Base-by-base conservation (phyloP, 2,329 filamentous ascomycete species). In the Arachnopeziza araneosa region DNA sequence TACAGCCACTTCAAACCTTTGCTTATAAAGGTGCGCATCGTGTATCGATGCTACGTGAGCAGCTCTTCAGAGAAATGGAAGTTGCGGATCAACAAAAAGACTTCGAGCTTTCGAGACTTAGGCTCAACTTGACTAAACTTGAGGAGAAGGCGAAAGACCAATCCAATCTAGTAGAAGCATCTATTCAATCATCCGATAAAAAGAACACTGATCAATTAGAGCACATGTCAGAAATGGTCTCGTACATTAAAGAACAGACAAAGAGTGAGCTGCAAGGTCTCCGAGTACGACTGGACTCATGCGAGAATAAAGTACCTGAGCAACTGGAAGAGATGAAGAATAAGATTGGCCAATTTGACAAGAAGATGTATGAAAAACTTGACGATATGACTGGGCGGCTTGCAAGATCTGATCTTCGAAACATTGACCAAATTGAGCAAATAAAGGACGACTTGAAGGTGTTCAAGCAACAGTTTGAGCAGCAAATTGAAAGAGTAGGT, bases 341-440 rank as follows among this genome's bases (percentile, higher is more conserved):
- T 48, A 50, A 48, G 8, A 55, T 60, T n/a, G 26, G n/a, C 1
- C n/a, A 51, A 17, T 49, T 52, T 22, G 23, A 52, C 6, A 48
- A 54, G 8, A 32, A 32, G n/a, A 57, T 36, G 21, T 26, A 56
- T 0, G n/a, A 21, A 9, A 54, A 48, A 24, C 17, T 60, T 5
- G 50, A 50, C 2, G 53, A 57, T 32, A 24, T 53, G n/a, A 54
- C 50, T 17, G 52, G 24, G 4, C 24, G 50, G 21, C 1, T 60
- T n/a, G 58, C 58, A 6, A 52, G 52, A 51, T 56, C 50, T 4
- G 50, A 60, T 44, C 58, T 56, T 22, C 53, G 58, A 10, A 56
- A 55, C 48, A 49, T 56, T 4, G 50, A 60, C 6, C 19, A 57
- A 12, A 52, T 55, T 22, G 59, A 61, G 12, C 48, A 52, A 22